Evolutionary conservation across 2,329 filamentous ascomycete species (phyloP).

Genomic region (Pyrenophora seminiperda): DNA sequence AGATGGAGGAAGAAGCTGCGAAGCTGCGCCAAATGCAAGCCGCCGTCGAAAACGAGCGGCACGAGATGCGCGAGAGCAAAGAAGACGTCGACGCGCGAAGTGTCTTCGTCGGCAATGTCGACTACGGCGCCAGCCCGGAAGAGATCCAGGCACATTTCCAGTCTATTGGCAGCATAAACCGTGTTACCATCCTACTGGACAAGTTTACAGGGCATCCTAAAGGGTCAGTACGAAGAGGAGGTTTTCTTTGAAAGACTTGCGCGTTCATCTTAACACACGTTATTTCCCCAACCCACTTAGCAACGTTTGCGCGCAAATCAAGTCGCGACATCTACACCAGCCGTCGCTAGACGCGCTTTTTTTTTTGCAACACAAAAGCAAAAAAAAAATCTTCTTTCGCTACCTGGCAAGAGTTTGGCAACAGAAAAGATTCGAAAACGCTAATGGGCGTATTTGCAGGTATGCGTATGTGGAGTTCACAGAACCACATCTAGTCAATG

Average conservation of each 20-base stretch:
- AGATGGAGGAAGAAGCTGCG: slow-evolving; percentile 63
- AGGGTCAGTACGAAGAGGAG: slow-evolving; percentile 70
- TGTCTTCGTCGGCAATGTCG: slow-evolving; percentile 98
- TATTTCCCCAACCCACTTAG: neutral
- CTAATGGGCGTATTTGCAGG: slow-evolving; percentile 63
- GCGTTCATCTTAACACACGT: neutral
- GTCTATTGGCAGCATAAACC: slow-evolving; percentile 95
- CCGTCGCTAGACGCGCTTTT: slow-evolving; percentile 2
- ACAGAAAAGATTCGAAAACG: slow-evolving; percentile 61
- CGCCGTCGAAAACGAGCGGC: slow-evolving; percentile 78
- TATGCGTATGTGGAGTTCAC: slow-evolving; percentile 99
- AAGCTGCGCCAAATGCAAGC: slow-evolving; percentile 63
- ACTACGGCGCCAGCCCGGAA: slow-evolving; percentile 95
- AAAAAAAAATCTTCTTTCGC: slow-evolving; percentile 50
- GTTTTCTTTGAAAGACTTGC: slow-evolving; percentile 38
- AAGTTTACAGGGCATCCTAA: slow-evolving; percentile 99
- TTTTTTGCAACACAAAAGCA: too few relatives aligned
- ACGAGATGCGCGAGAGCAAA: slow-evolving; percentile 86
- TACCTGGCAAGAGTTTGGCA: slow-evolving; percentile 62
- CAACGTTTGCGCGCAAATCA: neutral
- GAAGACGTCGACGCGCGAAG: slow-evolving; percentile 94
- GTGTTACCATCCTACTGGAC: slow-evolving; percentile 94
- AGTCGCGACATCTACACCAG: slow-evolving; percentile 1
- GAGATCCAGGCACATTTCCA: slow-evolving; percentile 99
- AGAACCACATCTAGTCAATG: slow-evolving; percentile 88